Conservation (phyloP, 2,329 filamentous ascomycete genomes). For the Alternaria arbusti region DNA sequence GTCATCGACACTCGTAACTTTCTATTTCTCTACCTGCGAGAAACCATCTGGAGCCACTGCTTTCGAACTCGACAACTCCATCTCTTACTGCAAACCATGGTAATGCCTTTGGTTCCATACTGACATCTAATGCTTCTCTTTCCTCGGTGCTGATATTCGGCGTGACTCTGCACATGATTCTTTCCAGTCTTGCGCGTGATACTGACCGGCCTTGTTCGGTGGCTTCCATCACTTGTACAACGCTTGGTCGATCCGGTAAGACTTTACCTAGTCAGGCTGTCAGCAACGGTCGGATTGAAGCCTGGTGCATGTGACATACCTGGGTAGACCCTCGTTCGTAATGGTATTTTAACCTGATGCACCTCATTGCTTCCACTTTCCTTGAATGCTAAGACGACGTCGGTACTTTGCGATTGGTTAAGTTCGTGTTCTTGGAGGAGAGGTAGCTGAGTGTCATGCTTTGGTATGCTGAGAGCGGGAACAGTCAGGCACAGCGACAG, state of each 20-base stretch:
- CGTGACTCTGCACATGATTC: constrained; percentile 26
- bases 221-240: constrained; percentile 22
- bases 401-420: not conserved
- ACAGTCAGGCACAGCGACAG: not conserved
- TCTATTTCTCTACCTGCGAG: constrained; percentile 44
- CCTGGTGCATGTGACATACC: constrained; percentile 12
- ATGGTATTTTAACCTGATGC: constrained; percentile 20
- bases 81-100: constrained; percentile 40
- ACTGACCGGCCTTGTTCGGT: constrained; percentile 17
- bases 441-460: constrained; percentile 10
- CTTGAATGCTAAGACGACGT: constrained; percentile 23
- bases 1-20: constrained; percentile 43
- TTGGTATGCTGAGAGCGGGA: constrained; percentile 12
- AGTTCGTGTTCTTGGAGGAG: constrained; percentile 2
- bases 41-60: constrained; percentile 33
- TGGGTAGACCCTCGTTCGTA: constrained; percentile 17
- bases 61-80: constrained; percentile 40
- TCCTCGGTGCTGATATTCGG: constrained; percentile 23
- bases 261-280: constrained; percentile 8
- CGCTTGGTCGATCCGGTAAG: constrained; percentile 17
- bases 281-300: not conserved
- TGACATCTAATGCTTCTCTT: constrained; percentile 8
- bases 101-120: constrained; percentile 16
- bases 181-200: constrained; percentile 22
- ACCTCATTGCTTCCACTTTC: constrained; percentile 13